Base-by-base conservation (phyloP, 208 protist species). In the Leishmania guyanensis region DNA sequence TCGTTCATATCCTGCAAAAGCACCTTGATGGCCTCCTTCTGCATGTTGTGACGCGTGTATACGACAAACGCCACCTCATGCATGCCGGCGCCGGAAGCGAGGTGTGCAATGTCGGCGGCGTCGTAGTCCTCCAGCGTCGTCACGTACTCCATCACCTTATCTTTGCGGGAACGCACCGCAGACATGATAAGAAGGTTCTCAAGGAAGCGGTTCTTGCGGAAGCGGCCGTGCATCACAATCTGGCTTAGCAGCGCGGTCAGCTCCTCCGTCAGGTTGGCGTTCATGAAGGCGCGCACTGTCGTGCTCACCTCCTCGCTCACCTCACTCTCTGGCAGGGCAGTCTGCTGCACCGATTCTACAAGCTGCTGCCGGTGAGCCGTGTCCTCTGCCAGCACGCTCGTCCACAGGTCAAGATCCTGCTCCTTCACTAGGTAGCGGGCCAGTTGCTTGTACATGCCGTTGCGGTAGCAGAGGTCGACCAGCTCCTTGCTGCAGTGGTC, bases 161-260 rank as follows among this genome's bases (percentile, higher is more conserved):
- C 88, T 82, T 92, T 92, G 56, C 92, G 89, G 14, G 98, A 98
- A 78, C 99, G 99, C 85, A 99, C 98, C 56, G 99, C 99, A 46
- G 99, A 99, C 72, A 99, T 93, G 84, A 99, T 99, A 43, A 99
- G 94, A 56, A 99, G 93, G 89, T 99, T 99, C 92, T 99, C 99
- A 10, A 99, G 93, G 86, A 99, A 99, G 69, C 94, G 91, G 93
- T 99, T 99, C 64, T 97, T 96, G 75, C 89, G 93, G 95, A 99
- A 99, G 82, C 90, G 93, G 77, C 97, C 94, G 78, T 99, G 98
- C 33, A 99, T 81, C 29, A 99, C 98, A 90, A 99, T 99, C 92
- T 99, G 99, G 88, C 99, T 99, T 3, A 99, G 92, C 46, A 99
- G 94, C 82, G 99, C 99, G 75, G 99, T 99, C 36, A 99, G 94